Base-by-base conservation (phyloP, 23 red algal species). In the Gracilaria caudata region DNA sequence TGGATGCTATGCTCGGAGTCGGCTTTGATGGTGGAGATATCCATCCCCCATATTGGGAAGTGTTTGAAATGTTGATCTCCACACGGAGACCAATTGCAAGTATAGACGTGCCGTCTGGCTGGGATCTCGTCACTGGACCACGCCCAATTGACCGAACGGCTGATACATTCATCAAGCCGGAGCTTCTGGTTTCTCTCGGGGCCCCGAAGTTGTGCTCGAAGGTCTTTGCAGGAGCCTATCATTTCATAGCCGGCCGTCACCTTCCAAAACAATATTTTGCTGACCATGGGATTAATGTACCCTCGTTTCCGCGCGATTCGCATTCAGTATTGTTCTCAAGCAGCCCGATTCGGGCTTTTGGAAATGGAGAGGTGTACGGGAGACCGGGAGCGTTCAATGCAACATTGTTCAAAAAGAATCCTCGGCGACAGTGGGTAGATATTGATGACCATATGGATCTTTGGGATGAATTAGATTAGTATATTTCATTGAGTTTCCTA, bases 391-490 rank as follows among this genome's bases (percentile, higher is more conserved):
- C 53, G 74, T 94, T 90, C 45, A 78, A 93, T 46, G 90, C 94
- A 46, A 97, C 94, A 4, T 28, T 93, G 41, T 97, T 83, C 73
- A 86, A n/a, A 37, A 74, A 84, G 44, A 82, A 89, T 51, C 78
- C 83, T n/a, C 75, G 86, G 6, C 66, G 86, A 24, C 30, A 84
- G 35, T 97, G 94, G 94, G 83, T 97, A 28, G 82, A 93, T 73
- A 70, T 77, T 60, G 94, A 97, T 60, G 83, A 92, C 7, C 63
- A 80, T 21, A 58, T 45, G 51, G 94, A 96, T 55, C 80, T 92
- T 3, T 96, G 87, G 87, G 94, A 96, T 87, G 94, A 96, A 57
- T 72, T 96, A 72, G 94, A 94, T 41, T 94, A 73, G 85, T 5
- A 35, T 43, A 5, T 26, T 75, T 75, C n/a, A 75, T 38, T 16